These are phyloP conservation scores for Chondrostereum purpureum DNA, from an alignment of 1,284 basidiomycete species.

Conservation along the genomic window DNA sequence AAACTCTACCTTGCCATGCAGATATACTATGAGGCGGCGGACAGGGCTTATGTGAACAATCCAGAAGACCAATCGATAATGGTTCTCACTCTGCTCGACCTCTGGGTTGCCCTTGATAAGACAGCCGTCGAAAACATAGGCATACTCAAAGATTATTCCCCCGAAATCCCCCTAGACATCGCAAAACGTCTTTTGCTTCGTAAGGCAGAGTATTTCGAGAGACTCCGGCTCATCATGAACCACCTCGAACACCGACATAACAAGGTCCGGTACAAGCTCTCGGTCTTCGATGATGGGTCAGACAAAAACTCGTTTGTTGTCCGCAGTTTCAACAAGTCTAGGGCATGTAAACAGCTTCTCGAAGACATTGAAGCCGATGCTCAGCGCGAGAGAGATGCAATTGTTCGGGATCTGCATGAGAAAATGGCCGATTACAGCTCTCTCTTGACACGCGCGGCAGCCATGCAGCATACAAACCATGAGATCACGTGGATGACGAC, in stretches of 20 bases:
- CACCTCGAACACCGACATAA: constrained; percentile 26
- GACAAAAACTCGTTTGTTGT: constrained; percentile 13
- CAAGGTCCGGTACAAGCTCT: constrained; percentile 6
- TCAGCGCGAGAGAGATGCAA: constrained; percentile 10
- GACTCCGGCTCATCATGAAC: constrained; percentile 19
- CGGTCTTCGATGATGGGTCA: background rate
- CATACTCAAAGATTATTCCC: constrained; percentile 35
- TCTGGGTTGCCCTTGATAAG: constrained; percentile 27
- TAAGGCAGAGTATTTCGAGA: constrained; percentile 19
- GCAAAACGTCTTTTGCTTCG: constrained; percentile 34
- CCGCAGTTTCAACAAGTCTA: constrained; percentile 21
- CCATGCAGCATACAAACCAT: constrained; percentile 7
- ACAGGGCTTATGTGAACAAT: constrained; percentile 22
- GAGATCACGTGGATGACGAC: background rate
- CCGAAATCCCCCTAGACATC: constrained; percentile 31
- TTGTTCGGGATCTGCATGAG: constrained; percentile 18
- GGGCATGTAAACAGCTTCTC: constrained; percentile 18
- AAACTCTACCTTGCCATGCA: constrained; percentile 20
- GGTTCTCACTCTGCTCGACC: constrained; percentile 18
- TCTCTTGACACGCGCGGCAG: constrained; percentile 9
- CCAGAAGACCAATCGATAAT: constrained; percentile 37
- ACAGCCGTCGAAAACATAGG: constrained; percentile 25
- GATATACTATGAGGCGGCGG: constrained; percentile 23
- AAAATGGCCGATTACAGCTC: constrained; percentile 15
- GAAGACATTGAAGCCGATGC: constrained; percentile 22